These are phyloP conservation scores for Colletotrichum tabaci DNA, from an alignment of 2,329 filamentous ascomycete genomes.

Conservation along the genomic window DNA sequence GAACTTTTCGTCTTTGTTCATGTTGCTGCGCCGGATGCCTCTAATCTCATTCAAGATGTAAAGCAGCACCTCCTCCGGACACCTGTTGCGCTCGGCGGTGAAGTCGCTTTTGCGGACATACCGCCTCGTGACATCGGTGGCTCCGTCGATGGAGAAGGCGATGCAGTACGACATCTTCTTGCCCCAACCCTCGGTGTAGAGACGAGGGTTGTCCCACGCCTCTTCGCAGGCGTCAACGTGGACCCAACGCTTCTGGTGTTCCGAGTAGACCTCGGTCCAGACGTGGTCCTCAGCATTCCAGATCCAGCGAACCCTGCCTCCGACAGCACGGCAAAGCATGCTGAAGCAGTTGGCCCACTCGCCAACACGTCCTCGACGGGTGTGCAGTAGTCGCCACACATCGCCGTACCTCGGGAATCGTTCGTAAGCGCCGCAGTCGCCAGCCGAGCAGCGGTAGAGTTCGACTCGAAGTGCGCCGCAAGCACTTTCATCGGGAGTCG, in stretches of 20 bases:
- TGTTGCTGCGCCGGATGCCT: constrained; percentile 84
- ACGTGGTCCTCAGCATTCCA: constrained; percentile 99
- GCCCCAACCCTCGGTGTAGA: constrained; percentile 95
- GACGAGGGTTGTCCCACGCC: constrained; percentile 91
- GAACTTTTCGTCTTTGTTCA: constrained; percentile 89
- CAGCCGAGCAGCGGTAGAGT: constrained; percentile 87
- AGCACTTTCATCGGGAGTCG: constrained; percentile 89
- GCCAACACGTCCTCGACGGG: constrained; percentile 86
- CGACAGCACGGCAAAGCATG: constrained; percentile 96
- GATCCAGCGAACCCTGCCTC: constrained; percentile 93
- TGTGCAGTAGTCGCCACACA: constrained; percentile 92
- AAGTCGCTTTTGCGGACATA: constrained; percentile 81
- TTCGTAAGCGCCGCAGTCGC: constrained; percentile 83
- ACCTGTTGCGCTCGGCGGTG: constrained; percentile 81
- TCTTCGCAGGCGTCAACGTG: constrained; percentile 97
- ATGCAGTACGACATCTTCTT: constrained; percentile 98
- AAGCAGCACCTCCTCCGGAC: constrained; percentile 89
- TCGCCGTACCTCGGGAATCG: constrained; percentile 96
- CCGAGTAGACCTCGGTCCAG: constrained; percentile 98
- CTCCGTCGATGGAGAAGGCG: constrained; percentile 92
- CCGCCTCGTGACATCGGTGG: constrained; percentile 75
- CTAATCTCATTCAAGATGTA: constrained; percentile 95
- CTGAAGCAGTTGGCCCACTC: constrained; percentile 99
- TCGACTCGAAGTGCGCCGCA: constrained; percentile 91
- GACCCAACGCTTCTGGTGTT: constrained; percentile 94